Conservation (phyloP, 768 basidiomycete genomes). For the Gymnopilus junonius region DNA sequence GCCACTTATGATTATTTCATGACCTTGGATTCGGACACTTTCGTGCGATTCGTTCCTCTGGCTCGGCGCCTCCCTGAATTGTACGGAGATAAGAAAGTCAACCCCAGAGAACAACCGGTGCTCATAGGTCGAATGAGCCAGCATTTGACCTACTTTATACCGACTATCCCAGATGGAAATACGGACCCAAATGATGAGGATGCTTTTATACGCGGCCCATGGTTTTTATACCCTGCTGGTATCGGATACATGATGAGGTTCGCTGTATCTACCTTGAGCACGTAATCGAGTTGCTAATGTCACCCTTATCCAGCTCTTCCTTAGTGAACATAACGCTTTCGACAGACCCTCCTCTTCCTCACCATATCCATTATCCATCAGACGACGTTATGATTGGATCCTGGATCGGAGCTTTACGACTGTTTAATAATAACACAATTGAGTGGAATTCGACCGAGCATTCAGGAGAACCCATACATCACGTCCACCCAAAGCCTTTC, state of each 20-base stretch:
- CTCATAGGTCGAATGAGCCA: constrained; percentile 7
- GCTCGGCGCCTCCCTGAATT: background rate
- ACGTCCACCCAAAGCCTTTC: constrained; percentile 5
- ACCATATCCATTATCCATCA: constrained; percentile 13
- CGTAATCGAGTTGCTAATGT: background rate
- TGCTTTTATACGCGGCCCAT: constrained; percentile 3
- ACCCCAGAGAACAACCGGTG: constrained; percentile 4
- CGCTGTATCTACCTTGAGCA: background rate
- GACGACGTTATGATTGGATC: constrained; percentile 15
- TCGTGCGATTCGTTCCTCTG: constrained; percentile 4
- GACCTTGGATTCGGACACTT: constrained; percentile 14
- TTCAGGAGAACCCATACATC: background rate
- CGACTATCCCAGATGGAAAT: constrained; percentile 8
- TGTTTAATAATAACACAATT: background rate
- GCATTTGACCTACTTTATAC: background rate
- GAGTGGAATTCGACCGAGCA: constrained; percentile 2
- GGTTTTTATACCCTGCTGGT: constrained; percentile 12
- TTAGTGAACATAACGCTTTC: constrained; percentile 1
- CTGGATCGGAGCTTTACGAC: constrained; percentile 1
- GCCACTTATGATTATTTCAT: constrained; percentile 9
- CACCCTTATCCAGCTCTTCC: background rate
- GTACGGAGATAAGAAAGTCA: background rate
- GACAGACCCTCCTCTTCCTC: constrained; percentile 11
- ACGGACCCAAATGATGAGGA: constrained; percentile 3
- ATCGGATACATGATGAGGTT: constrained; percentile 14